Conservation (phyloP, 768 basidiomycete species). For the Crepidotus variabilis region DNA sequence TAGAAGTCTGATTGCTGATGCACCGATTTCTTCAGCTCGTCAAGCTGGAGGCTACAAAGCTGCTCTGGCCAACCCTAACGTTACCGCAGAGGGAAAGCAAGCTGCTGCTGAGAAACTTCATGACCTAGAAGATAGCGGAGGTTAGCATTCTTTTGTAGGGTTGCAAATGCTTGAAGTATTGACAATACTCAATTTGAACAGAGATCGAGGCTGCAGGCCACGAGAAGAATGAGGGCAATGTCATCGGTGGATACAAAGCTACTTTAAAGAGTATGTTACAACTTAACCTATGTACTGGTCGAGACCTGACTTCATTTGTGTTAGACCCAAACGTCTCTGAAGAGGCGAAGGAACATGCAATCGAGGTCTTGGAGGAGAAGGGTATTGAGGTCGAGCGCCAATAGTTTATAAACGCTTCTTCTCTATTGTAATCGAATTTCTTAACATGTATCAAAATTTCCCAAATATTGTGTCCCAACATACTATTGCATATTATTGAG, state of each 20-base stretch:
- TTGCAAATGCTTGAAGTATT: neutral
- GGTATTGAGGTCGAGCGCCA: neutral
- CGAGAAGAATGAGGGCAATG: conserved; percentile 9
- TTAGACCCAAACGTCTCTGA: conserved; percentile 21
- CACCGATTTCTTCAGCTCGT: too few species aligned
- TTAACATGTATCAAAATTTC: too few species aligned
- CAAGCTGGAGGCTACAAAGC: conserved; percentile 45
- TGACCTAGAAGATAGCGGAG: conserved; percentile 19
- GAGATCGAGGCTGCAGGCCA: neutral
- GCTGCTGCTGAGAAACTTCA: conserved; percentile 44
- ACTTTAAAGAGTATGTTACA: conserved; percentile 23
- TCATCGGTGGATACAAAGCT: conserved; percentile 29
- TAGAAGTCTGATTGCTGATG: too few species aligned
- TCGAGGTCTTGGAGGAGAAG: conserved; percentile 13
- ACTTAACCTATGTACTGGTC: neutral
- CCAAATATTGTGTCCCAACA: too few species aligned
- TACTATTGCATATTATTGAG: too few species aligned
- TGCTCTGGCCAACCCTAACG: conserved; percentile 53
- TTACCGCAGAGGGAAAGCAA: conserved; percentile 51
- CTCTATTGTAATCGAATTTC: too few species aligned
- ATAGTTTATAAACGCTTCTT: too few species aligned
- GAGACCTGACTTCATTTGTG: neutral
- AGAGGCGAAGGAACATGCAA: conserved; percentile 20
- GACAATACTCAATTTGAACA: neutral
- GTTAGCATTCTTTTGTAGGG: neutral